A percentile compares a stretch with the other conserved stretches of the same genome.
Evolutionary conservation across 352 stramenopile species (phyloP).

Genomic region (Pythium plurisporium): DNA sequence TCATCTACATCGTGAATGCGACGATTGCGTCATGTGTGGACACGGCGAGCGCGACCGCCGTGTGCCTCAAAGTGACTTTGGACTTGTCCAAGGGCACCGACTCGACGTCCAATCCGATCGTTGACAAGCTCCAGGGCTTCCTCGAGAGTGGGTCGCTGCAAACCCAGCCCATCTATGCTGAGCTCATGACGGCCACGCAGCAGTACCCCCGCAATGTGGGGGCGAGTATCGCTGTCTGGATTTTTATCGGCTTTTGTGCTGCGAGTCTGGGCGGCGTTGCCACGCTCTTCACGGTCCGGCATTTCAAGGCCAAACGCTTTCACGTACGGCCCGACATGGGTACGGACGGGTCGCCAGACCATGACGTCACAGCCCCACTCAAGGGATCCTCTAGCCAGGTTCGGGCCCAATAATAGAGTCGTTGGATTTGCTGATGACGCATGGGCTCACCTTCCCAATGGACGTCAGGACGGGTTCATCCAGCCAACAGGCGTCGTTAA

Average conservation of each 20-base stretch:
- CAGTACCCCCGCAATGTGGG: constrained; percentile 38
- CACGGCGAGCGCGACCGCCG: constrained; percentile 11
- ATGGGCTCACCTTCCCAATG: neutral
- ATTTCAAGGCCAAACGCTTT: constrained; percentile 33
- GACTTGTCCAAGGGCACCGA: constrained; percentile 33
- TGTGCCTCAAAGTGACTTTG: constrained; percentile 37
- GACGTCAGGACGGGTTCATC: neutral
- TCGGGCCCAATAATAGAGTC: neutral
- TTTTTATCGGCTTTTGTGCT: constrained; percentile 53
- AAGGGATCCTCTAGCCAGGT: neutral
- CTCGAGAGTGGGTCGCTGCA: constrained; percentile 43
- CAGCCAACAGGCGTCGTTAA: neutral
- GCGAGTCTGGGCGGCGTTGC: constrained; percentile 27
- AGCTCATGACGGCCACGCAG: constrained; percentile 33
- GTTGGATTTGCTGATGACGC: constrained; percentile 1
- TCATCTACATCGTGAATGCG: constrained; percentile 57
- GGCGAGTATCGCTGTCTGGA: constrained; percentile 50
- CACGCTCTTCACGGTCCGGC: constrained; percentile 33
- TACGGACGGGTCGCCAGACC: neutral
- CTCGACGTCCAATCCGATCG: constrained; percentile 24
- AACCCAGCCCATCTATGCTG: constrained; percentile 35
- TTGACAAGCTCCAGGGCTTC: constrained; percentile 52
- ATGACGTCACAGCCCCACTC: constrained; percentile 8
- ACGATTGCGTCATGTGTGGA: constrained; percentile 26
- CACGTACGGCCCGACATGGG: constrained; percentile 38